These are phyloP conservation scores for Hypoxylon sp. DNA, from an alignment of 2,329 filamentous ascomycete genomes.

Conservation along the genomic window DNA sequence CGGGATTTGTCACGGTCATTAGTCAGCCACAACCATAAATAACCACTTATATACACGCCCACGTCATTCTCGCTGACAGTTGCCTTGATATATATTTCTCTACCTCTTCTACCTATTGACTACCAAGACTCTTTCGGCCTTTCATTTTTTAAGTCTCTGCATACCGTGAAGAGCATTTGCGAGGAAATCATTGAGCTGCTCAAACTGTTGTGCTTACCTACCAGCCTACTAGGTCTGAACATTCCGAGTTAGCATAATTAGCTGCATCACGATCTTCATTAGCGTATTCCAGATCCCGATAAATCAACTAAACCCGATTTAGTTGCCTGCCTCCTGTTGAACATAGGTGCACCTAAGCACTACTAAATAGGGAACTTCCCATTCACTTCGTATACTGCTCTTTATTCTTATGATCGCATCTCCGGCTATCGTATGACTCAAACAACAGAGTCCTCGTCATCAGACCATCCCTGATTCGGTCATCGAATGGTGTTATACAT, in stretches of 20 bases:
- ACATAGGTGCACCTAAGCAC: neutral
- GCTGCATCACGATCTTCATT: neutral
- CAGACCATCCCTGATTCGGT: neutral
- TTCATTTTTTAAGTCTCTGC: neutral
- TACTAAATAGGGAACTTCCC: neutral
- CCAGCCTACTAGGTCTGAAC: too few species aligned
- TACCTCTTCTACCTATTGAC: neutral
- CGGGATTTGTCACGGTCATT: constrained; percentile 16
- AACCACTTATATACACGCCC: constrained; percentile 1
- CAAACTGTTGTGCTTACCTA: neutral
- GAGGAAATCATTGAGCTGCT: neutral
- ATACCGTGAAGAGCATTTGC: neutral
- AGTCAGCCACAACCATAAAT: constrained; percentile 22
- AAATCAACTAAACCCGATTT: neutral
- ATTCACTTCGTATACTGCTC: neutral
- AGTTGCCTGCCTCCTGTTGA: neutral
- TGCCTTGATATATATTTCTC: constrained; percentile 7
- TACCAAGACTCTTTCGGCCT: neutral
- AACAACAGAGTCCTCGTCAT: neutral
- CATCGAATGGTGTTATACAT: neutral
- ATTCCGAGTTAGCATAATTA: neutral
- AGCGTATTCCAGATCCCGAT: neutral
- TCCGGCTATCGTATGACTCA: neutral
- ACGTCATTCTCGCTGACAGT: constrained; percentile 20
- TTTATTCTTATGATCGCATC: neutral